Evolutionary conservation across 2,329 filamentous ascomycete genomes (phyloP).

Genomic region (Ceratocystis variospora): DNA sequence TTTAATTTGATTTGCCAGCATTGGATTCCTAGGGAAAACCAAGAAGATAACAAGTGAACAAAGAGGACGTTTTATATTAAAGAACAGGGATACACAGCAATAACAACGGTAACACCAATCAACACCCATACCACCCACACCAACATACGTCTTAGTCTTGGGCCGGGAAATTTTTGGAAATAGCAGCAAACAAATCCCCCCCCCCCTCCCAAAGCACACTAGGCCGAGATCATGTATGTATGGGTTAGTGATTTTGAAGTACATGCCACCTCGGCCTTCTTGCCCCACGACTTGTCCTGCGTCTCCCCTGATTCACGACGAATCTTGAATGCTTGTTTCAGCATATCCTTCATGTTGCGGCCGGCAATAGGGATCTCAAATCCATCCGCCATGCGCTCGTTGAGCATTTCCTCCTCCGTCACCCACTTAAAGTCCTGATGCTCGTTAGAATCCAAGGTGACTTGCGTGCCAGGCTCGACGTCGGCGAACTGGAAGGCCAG

Average conservation of each 20-base stretch:
- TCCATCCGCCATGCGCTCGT: constrained; percentile 23
- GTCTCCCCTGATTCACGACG: constrained; percentile 16
- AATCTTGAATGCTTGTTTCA: constrained; percentile 16
- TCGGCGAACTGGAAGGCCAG: constrained; percentile 30
- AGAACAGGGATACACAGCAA: too few species aligned
- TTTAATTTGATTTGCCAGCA: neutral
- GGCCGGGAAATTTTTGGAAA: too few species aligned
- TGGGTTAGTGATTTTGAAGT: neutral
- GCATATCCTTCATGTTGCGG: constrained; percentile 19
- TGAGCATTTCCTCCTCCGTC: constrained; percentile 27
- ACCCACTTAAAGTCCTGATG: constrained; percentile 31
- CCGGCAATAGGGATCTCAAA: constrained; percentile 25
- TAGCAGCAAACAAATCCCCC: too few species aligned
- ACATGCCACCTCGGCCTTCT: neutral
- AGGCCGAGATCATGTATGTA: neutral
- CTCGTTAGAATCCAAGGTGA: constrained; percentile 30
- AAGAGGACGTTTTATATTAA: too few species aligned
- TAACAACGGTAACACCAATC: too few species aligned
- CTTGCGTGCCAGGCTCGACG: constrained; percentile 20
- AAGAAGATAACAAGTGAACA: too few species aligned
- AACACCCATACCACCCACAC: too few species aligned
- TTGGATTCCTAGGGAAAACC: neutral
- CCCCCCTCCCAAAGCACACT: neutral
- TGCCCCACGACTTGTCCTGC: neutral
- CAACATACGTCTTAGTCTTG: too few species aligned